These are phyloP conservation scores for Pleoardoris graminearum DNA, from an alignment of 2,329 filamentous ascomycete genomes.

Conservation along the genomic window DNA sequence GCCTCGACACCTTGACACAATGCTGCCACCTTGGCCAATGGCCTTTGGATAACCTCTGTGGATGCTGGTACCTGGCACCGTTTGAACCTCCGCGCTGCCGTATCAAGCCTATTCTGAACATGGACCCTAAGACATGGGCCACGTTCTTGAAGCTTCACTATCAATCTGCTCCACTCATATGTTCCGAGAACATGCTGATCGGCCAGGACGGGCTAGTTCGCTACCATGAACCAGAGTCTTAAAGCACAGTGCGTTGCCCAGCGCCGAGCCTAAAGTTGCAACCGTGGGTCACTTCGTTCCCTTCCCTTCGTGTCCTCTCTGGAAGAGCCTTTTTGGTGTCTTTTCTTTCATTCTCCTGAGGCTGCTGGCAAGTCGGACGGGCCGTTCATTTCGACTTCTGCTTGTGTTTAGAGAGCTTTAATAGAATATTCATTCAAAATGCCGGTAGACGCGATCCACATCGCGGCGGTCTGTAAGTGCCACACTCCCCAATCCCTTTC, in stretches of 20 bases:
- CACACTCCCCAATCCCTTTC: not conserved
- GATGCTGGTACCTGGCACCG: constrained; percentile 29
- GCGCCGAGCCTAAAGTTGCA: constrained; percentile 35
- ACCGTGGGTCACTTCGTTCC: constrained; percentile 23
- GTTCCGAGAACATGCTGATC: constrained; percentile 35
- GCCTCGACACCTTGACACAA: constrained; percentile 32
- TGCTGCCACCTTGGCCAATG: constrained; percentile 26
- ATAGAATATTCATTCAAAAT: constrained; percentile 24
- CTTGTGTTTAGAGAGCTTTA: constrained; percentile 11
- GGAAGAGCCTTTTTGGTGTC: constrained; percentile 34
- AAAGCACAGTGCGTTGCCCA: constrained; percentile 35
- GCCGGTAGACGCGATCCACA: constrained; percentile 38
- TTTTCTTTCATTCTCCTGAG: constrained; percentile 25
- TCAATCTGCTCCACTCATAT: constrained; percentile 22
- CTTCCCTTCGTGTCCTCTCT: constrained; percentile 34
- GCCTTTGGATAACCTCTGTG: constrained; percentile 19
- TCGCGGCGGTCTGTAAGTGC: constrained; percentile 45
- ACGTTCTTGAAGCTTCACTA: constrained; percentile 33
- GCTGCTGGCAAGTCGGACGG: constrained; percentile 33
- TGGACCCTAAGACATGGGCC: constrained; percentile 35
- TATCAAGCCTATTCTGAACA: constrained; percentile 32
- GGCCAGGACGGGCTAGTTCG: constrained; percentile 32
- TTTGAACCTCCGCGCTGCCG: constrained; percentile 38
- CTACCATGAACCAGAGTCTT: constrained; percentile 25
- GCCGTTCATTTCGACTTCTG: constrained; percentile 18